These are phyloP conservation scores for Penicillium paneum DNA, from an alignment of 2,329 filamentous ascomycete genomes.

Conservation along the genomic window DNA sequence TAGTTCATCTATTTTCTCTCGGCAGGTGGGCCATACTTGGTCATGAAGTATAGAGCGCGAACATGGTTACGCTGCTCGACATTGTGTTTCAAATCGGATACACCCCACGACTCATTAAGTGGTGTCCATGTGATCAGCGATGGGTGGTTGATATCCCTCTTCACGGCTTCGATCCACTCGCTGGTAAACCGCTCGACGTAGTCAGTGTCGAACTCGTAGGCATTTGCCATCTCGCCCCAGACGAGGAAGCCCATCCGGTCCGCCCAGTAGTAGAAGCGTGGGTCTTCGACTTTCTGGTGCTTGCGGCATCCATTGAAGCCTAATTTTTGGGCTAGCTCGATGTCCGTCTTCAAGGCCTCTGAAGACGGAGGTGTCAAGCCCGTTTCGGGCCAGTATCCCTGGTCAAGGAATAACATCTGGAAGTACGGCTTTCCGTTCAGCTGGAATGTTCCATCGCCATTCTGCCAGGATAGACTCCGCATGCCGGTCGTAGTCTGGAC, in stretches of 20 bases:
- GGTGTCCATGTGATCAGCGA: constrained; percentile 65
- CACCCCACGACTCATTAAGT: constrained; percentile 64
- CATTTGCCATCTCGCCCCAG: constrained; percentile 69
- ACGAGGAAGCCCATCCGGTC: constrained; percentile 64
- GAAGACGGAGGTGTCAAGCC: constrained; percentile 62
- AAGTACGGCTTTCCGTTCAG: constrained; percentile 68
- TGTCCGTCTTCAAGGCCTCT: constrained; percentile 64
- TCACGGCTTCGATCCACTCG: constrained; percentile 63
- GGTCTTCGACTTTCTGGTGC: constrained; percentile 63
- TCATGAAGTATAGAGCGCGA: constrained; percentile 60
- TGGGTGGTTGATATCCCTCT: constrained; percentile 64
- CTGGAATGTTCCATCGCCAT: constrained; percentile 57
- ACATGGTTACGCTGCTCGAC: constrained; percentile 62
- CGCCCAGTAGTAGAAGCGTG: constrained; percentile 65
- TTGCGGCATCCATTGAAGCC: constrained; percentile 71
- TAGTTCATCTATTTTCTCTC: neutral
- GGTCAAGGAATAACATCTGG: constrained; percentile 65
- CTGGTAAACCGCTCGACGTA: constrained; percentile 60
- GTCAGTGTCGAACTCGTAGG: constrained; percentile 59
- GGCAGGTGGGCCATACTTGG: constrained; percentile 49
- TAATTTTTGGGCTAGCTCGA: constrained; percentile 60
- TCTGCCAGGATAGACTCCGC: constrained; percentile 60
- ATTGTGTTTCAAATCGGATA: constrained; percentile 56
- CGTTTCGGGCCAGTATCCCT: constrained; percentile 70
- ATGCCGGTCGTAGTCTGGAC: constrained; percentile 59